Conservation (phyloP, 2,329 filamentous ascomycete genomes). For the Alternaria sp. region DNA sequence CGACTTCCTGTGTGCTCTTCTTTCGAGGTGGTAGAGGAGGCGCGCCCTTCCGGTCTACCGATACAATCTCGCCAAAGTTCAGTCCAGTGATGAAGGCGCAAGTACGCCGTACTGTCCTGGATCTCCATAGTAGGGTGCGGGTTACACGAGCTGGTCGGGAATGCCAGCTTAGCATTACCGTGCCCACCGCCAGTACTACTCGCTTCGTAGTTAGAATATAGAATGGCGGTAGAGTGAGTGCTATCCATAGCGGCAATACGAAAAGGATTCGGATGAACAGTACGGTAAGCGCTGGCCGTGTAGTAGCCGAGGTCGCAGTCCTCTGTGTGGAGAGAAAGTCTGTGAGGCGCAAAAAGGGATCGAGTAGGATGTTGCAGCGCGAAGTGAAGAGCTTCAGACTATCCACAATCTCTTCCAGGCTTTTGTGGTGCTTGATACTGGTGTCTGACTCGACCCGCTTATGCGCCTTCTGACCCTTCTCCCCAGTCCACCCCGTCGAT, state of each 20-base stretch:
- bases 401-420: slow-evolving; percentile 95
- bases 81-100: slow-evolving; percentile 82
- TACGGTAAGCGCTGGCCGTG: slow-evolving; percentile 84
- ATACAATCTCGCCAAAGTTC: slow-evolving; percentile 65
- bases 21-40: slow-evolving; percentile 54
- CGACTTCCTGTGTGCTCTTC: slow-evolving; percentile 58
- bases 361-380: slow-evolving; percentile 88
- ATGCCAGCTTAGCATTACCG: slow-evolving; percentile 89
- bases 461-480: slow-evolving; percentile 64
- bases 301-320: slow-evolving; percentile 90
- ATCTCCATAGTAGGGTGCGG: slow-evolving; percentile 89
- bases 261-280: slow-evolving; percentile 89
- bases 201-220: slow-evolving; percentile 86
- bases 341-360: slow-evolving; percentile 86
- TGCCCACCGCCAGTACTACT: slow-evolving; percentile 85
- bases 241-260: slow-evolving; percentile 86
- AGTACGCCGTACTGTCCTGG: slow-evolving; percentile 73
- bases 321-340: slow-evolving; percentile 92
- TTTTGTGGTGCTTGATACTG: slow-evolving; percentile 85
- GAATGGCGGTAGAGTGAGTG: slow-evolving; percentile 81
- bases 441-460: slow-evolving; percentile 64
- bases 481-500: slow-evolving; percentile 78
- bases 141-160: slow-evolving; percentile 85
- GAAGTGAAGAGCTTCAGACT: slow-evolving; percentile 89
- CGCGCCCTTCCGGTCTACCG: slow-evolving; percentile 39